Evolutionary conservation across 768 basidiomycete genomes (phyloP).

Genomic region (Amanita brunnescens): DNA sequence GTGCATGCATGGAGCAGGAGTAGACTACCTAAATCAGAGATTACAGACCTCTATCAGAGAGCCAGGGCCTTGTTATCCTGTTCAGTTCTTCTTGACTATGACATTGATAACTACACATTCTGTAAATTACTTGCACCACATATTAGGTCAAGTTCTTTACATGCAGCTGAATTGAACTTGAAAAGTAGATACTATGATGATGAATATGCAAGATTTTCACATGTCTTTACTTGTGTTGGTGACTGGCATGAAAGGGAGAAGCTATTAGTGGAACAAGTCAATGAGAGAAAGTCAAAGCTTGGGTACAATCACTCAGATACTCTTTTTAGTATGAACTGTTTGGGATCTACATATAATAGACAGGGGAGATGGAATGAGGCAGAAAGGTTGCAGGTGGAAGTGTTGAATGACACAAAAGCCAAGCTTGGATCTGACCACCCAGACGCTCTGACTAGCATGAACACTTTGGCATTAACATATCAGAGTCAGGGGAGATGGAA

Average conservation of each 20-base stretch:
- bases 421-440: not conserved
- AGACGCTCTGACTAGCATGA: not conserved
- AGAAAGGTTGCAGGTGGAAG: not conserved
- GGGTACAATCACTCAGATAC: not conserved
- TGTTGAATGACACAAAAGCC: not conserved
- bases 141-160: not conserved
- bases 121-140: slow-evolving; percentile 1
- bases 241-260: not conserved
- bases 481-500: not conserved
- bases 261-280: not conserved
- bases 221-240: not conserved
- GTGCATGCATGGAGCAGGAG: slow-evolving; percentile 6
- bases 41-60: not conserved
- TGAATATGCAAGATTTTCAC: not conserved
- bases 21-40: not conserved
- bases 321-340: not conserved
- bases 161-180: not conserved
- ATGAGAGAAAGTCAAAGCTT: not conserved
- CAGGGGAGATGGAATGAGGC: not conserved
- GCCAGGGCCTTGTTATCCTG: not conserved
- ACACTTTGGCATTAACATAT: not conserved
- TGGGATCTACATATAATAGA: not conserved
- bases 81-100: not conserved
- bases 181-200: not conserved
- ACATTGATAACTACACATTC: not conserved